Base-by-base conservation (phyloP, 2,329 filamentous ascomycete genomes). In the Alternaria novae-zelandiae region DNA sequence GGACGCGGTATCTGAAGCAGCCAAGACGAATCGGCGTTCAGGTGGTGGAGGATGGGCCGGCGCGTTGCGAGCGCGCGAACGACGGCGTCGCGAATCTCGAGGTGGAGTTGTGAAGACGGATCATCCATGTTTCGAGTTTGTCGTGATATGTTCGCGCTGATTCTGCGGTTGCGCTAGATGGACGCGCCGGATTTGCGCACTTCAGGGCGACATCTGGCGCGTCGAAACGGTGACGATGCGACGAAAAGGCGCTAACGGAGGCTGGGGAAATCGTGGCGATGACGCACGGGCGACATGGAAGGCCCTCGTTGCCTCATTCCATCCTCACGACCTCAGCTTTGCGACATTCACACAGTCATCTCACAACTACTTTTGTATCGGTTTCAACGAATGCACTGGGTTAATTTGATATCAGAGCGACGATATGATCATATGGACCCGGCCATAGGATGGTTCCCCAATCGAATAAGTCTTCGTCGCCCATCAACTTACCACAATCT, bases 1-100 rank as follows among this genome's bases (percentile, higher is more conserved):
- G 87, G 88, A 47, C 85, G 84, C 1, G 89, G 88, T 9, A 91
- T 81, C 64, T 89, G 88, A n/a, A 91, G 79, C 3, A 91, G 82
- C 89, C 89, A 91, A 21, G 86, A 87, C 5, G 88, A 90, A 78
- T 91, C 89, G 68, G 86, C 88, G 75, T 90, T 91, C 30, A 91
- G 82, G 75, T 91, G 89, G 56, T 87, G 86, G 9, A 91, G 82
- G 44, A 90, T 73, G 1, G 86, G 86, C 25, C 85, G 81, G 44
- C 80, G 81, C 54, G 78, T 78, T 28, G 79, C 75, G 51, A 84
- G 78, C 21, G 80, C 71, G 50, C 77, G 71, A 43, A 79, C 78
- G 43, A 83, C 70, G 32, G 80, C 72, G 58, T 79, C 70, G 67
- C 78, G 79, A n/a, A 83, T 76, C 65, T 83, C 81, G 67, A 75